Evolutionary conservation across 2,329 filamentous ascomycete species (phyloP).

Genomic region (Chaetomium sp.): DNA sequence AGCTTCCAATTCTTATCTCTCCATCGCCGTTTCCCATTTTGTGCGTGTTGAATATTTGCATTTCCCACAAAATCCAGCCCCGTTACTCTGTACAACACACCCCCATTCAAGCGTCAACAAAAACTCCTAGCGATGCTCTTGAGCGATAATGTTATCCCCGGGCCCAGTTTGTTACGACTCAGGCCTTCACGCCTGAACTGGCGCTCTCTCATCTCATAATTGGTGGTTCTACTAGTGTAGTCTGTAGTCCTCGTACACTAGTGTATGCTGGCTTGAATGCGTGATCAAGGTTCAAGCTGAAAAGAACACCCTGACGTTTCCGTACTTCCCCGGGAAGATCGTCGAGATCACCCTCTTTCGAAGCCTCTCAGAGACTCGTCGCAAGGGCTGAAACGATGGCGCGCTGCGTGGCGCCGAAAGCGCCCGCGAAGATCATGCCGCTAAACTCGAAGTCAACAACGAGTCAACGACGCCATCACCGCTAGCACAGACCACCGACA

Average conservation of each 20-base stretch:
- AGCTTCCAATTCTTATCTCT: too few species aligned
- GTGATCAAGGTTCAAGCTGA: not conserved
- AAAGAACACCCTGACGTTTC: not conserved
- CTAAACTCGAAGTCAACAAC: conserved; percentile 6
- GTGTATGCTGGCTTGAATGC: not conserved
- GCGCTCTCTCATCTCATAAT: too few species aligned
- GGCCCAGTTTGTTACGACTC: not conserved
- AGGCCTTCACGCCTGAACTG: not conserved
- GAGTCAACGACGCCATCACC: not conserved
- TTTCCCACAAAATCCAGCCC: too few species aligned
- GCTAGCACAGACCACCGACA: not conserved
- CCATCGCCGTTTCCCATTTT: too few species aligned
- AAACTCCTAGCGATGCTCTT: too few species aligned
- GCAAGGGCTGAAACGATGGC: conserved; percentile 22
- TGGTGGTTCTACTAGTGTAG: not conserved
- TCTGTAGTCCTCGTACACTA: not conserved
- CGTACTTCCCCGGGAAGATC: conserved; percentile 14
- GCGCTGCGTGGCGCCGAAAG: conserved; percentile 19
- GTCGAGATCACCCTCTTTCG: conserved; percentile 12
- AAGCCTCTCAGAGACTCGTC: conserved; percentile 8
- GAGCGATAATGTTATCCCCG: not conserved
- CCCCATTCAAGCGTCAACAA: too few species aligned
- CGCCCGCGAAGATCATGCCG: conserved; percentile 17
- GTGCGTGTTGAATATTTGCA: too few species aligned
- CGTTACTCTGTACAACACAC: too few species aligned